Base-by-base conservation (phyloP, 192 early-diverging fungal species). In the Pilobolus umbonatus region DNA sequence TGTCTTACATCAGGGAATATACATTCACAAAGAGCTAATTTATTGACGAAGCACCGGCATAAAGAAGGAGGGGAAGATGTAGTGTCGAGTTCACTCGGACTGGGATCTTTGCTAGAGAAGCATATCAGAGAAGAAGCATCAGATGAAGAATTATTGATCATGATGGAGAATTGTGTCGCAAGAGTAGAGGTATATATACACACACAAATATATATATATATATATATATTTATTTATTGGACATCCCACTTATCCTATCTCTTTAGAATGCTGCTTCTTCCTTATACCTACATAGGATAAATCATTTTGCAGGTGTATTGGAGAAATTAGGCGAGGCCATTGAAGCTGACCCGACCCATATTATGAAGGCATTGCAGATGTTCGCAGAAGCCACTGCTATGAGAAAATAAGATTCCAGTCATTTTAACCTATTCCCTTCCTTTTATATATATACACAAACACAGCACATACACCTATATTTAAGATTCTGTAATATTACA, bases 361-460 rank as follows among this genome's bases (percentile, higher is more conserved):
- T 88, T 32, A 35, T 85, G 8, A 66, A 75, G 5, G 83, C 85
- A 12, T 60, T 86, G 46, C 85, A 87, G 60, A 82, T 85, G 69
- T 84, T 84, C 65, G 70, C 80, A 44, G 64, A 71, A 60, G 65
- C 39, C 19, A 42, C 15, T 42, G 14, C 39, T 1, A 42, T 42
- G 39, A 42, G n/a, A n/a, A n/a, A n/a, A n/a, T n/a, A n/a, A n/a
- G n/a, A n/a, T n/a, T n/a, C n/a, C n/a, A n/a, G n/a, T n/a, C n/a
- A n/a, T n/a, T n/a, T n/a, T n/a, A n/a, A n/a, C n/a, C n/a, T n/a
- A n/a, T n/a, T n/a, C n/a, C n/a, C n/a, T n/a, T n/a, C n/a, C n/a
- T n/a, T n/a, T n/a, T n/a, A n/a, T n/a, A n/a, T n/a, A n/a, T n/a
- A n/a, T n/a, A n/a, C n/a, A n/a, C n/a, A n/a, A n/a, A n/a, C n/a